Percentiles rank a stretch among this genome's conserved stretches.
phyloP scores from a whole-genome alignment of 768 basidiomycete genomes.

The Hericium rajendrae region DNA sequence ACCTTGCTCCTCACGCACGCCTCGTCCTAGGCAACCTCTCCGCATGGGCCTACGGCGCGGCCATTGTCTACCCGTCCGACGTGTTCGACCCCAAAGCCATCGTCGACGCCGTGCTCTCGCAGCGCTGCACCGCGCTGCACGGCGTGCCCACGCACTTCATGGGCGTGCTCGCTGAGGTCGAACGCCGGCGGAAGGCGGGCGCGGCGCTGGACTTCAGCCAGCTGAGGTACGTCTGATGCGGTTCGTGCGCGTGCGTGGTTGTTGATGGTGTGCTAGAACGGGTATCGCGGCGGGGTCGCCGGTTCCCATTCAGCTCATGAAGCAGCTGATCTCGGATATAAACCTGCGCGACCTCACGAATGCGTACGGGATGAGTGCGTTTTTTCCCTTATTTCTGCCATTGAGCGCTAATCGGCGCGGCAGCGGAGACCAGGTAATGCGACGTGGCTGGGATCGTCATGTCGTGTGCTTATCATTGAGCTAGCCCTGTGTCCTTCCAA shows the following conservation, averaged over 20 bases:
- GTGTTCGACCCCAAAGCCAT: constrained; percentile 54
- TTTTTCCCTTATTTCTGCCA: not conserved
- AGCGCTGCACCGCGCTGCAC: constrained; percentile 70
- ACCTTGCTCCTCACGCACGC: constrained; percentile 29
- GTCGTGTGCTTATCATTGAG: not conserved
- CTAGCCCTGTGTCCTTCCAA: constrained; percentile 78
- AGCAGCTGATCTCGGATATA: constrained; percentile 51
- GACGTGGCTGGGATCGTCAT: too few relatives aligned
- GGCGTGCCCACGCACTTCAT: constrained; percentile 84
- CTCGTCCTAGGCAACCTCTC: constrained; percentile 77
- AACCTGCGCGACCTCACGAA: constrained; percentile 65
- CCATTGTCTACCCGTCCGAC: constrained; percentile 67
- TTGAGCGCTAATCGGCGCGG: not conserved
- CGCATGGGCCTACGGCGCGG: constrained; percentile 64
- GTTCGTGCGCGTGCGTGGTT: not conserved
- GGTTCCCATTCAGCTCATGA: constrained; percentile 75
- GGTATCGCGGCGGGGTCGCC: constrained; percentile 79
- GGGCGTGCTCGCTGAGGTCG: constrained; percentile 60
- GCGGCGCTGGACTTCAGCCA: constrained; percentile 36
- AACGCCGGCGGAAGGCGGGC: constrained; percentile 38
- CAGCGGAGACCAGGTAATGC: constrained; percentile 62
- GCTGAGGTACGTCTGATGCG: constrained; percentile 38
- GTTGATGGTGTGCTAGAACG: constrained; percentile 35
- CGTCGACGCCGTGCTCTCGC: constrained; percentile 58
- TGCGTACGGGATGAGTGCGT: constrained; percentile 83